Base-by-base conservation (phyloP, 164 flowering plant species). In the Nymphaea thermarum region DNA sequence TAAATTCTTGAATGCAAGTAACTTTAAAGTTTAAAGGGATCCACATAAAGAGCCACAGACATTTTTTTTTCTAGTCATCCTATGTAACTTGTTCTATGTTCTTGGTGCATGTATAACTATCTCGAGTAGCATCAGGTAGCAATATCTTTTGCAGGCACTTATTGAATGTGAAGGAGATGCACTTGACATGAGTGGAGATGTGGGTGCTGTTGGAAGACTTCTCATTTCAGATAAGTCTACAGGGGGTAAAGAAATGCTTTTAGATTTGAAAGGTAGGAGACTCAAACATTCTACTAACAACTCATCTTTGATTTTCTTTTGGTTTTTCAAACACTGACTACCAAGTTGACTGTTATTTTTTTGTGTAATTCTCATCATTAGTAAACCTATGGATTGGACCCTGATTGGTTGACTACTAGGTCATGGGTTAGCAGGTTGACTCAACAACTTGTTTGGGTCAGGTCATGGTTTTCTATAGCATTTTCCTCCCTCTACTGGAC, bases 121-220 rank as follows among this genome's bases (percentile, higher is more conserved):
- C 12, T 62, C 36, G 66, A 7, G 43, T 42, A 6, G 36, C 43
- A 8, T 18, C 36, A 25, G 36, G 36, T 25, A 25, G 36, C 36
- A 25, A 25, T 25, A 43, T 64, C 36, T 43, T 64, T 64, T 81
- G 80, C 85, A 94, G 99, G 99, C 80, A 41, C 95, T 94, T 77
- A 84, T 91, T 79, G 99, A 94, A 77, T 91, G 97, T 81, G 97
- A 90, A 77, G 99, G 93, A 68, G 92, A 90, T 17, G 85, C 98
- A 68, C 83, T 94, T 68, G 99, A 94, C 79, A 78, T 94, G 84
- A 90, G 96, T 78, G 99, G 99, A 62, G 99, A 94, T 77, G 78
- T 91, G 76, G 99, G 99, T 71, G 82, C 93, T 71, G 99, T 94
- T 65, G 97, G 99, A 51, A 81, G 99, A 57, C 63, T 91, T 66